Conservation (phyloP, 768 basidiomycete species). For the Myochromella boudieri region DNA sequence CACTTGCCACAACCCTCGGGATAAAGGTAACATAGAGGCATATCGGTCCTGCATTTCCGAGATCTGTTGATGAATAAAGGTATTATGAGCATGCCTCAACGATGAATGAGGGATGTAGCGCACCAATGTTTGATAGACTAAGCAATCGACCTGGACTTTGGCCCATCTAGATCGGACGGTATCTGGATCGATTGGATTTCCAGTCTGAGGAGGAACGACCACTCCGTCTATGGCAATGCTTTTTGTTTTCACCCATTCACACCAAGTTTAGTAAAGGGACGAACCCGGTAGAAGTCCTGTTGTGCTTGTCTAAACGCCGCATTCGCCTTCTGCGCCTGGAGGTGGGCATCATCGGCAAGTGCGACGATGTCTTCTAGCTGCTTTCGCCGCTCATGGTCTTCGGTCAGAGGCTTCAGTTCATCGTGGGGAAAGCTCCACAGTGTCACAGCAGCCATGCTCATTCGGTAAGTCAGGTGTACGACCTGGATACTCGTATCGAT, state of each 20-base stretch:
- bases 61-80: conserved; percentile 8
- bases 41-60: conserved; percentile 12
- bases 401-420: conserved; percentile 3
- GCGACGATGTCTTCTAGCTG: conserved; percentile 19
- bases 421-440: conserved; percentile 3
- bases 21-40: conserved; percentile 7
- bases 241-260: conserved; percentile 24
- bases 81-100: neutral
- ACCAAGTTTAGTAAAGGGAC: conserved; percentile 33
- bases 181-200: neutral
- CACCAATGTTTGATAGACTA: conserved; percentile 17
- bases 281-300: conserved; percentile 38
- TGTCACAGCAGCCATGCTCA: conserved; percentile 15
- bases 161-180: conserved; percentile 12
- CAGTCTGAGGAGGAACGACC: conserved; percentile 7
- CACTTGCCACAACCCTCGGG: conserved; percentile 7
- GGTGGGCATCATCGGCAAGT: conserved; percentile 26
- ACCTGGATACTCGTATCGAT: conserved; percentile 19
- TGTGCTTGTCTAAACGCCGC: conserved; percentile 30
- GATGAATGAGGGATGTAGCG: neutral
- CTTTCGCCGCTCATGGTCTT: conserved; percentile 3
- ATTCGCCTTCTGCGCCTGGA: conserved; percentile 24
- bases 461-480: conserved; percentile 15
- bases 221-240: conserved; percentile 9
- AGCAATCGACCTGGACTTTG: conserved; percentile 10